Base-by-base conservation (phyloP, 1,139 yeast genomes). In the Debaryomyces singareniensis region DNA sequence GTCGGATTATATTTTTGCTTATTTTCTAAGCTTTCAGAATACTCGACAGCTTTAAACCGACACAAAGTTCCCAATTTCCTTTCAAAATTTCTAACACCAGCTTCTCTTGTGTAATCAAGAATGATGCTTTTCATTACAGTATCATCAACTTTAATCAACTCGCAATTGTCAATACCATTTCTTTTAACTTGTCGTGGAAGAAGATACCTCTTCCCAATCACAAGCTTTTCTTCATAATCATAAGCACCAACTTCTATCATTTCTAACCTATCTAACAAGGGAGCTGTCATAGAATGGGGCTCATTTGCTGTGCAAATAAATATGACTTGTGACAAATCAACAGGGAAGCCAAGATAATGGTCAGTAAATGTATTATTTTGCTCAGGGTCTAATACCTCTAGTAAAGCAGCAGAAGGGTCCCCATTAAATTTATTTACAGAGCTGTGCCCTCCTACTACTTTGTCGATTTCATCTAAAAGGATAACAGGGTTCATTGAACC, bases 281-380 rank as follows among this genome's bases (percentile, higher is more conserved):
- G 95, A 12, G 81, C 75, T 15, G 93, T 78, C 43, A 87, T 72
- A 26, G 75, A 74, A 38, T 76, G 71, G 18, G 85, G 72, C 38
- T 83, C 83, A 52, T 87, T 87, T n/a, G 96, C 94, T 4, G 96
- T 87, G 46, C 96, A 89, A 33, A 87, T 73, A 50, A 87, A 87
- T 24, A 86, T 63, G 4, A 85, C 86, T 41, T 83, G 86, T 2
- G 95, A 82, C 42, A 87, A 61, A 49, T 87, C 96, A 20, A 86
- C 69, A 0, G 96, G 95, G 53, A 87, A 83, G 10, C 94, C 94
- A 36, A 87, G 60, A 49, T 85, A 87, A 48, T 86, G 95, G 53
- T 87, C 96, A 27, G 74, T 77, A 55, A 86, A 87, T 16, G 74
- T 68, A 27, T 64, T 61, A 52, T 87, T 87, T 51, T 87, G 96